Base-by-base conservation (phyloP, 2,329 filamentous ascomycete genomes). In the Alternaria sp. region DNA sequence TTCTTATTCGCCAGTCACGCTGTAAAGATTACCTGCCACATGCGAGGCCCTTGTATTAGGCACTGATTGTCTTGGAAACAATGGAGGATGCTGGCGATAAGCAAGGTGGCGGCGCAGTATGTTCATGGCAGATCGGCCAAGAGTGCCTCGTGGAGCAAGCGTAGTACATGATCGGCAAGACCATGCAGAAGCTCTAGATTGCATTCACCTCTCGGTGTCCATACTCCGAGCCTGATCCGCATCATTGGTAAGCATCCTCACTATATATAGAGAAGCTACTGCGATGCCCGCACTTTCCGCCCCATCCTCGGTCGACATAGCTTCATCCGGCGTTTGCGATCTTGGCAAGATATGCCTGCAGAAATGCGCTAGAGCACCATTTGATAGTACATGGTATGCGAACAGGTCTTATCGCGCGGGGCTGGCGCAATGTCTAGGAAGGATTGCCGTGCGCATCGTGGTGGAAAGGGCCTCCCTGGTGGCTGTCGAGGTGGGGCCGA, bases 251-350 rank as follows among this genome's bases (percentile, higher is more conserved):
- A 32, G 8, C 40, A 30, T 21, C 9, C 30, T 60, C 23, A 21
- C 28, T 56, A 56, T 25, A 30, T 56, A 55, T 60, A 40, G 28
- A 60, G 15, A 10, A 28, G 11, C 30, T 45, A n/a, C 21, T 36
- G 44, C 23, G 25, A 43, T 19, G 43, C 51, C 51, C 30, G 28
- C 57, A 60, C 50, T 56, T 60, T 43, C 50, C 44, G 57, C 57
- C 50, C 57, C 50, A 56, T 60, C 21, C 28, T 49, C 57, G 57
- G 51, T 30, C 44, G 40, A 49, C 26, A 30, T 51, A 60, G 28
- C 57, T 60, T 49, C 50, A 56, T 55, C 23, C 47, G 51, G 57
- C 43, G 26, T 25, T 17, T 32, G 26, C 15, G 25, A 28, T 30
- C 28, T 49, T 55, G 13, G 44, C 44, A 47, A 21, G 51, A 49